These are phyloP conservation scores for Penicillium sp. DNA, from an alignment of 2,329 filamentous ascomycete genomes.

Conservation along the genomic window DNA sequence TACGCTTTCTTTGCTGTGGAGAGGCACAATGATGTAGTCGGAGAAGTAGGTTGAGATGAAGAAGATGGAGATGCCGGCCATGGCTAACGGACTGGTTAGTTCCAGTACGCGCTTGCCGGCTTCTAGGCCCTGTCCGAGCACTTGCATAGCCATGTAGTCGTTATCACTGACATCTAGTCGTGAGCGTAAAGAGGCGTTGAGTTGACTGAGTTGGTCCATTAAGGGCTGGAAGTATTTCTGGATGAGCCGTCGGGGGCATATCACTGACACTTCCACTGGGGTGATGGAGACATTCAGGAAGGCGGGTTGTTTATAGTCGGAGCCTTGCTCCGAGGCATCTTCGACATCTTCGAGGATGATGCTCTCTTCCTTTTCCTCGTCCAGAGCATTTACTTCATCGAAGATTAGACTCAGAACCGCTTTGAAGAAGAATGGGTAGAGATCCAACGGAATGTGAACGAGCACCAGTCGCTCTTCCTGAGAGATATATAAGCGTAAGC, in stretches of 20 bases:
- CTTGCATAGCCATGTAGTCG: slow-evolving; percentile 81
- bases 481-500: slow-evolving; percentile 1
- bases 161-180: slow-evolving; percentile 72
- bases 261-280: slow-evolving; percentile 85
- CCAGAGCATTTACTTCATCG: slow-evolving; percentile 48
- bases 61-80: slow-evolving; percentile 87
- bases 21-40: slow-evolving; percentile 90
- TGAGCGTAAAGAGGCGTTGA: slow-evolving; percentile 37
- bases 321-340: slow-evolving; percentile 17
- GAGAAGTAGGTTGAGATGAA: slow-evolving; percentile 99
- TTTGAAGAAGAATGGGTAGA: slow-evolving; percentile 74
- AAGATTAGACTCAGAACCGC: slow-evolving; percentile 82
- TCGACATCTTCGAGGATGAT: slow-evolving; percentile 43
- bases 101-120: slow-evolving; percentile 88
- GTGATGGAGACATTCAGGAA: slow-evolving; percentile 95
- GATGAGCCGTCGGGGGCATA: slow-evolving; percentile 74
- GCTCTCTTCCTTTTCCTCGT: slow-evolving; percentile 36
- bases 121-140: slow-evolving; percentile 84
- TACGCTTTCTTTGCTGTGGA: slow-evolving; percentile 67
- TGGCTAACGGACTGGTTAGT: slow-evolving; percentile 79
- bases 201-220: slow-evolving; percentile 57
- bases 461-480: slow-evolving; percentile 83
- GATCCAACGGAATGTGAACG: slow-evolving; percentile 79
- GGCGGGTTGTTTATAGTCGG: slow-evolving; percentile 57
- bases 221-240: slow-evolving; percentile 69